A percentile compares a stretch with the other conserved stretches of the same genome.
Conservation (phyloP, 2,329 filamentous ascomycete species). For the Cladophialophora chaetospira region DNA sequence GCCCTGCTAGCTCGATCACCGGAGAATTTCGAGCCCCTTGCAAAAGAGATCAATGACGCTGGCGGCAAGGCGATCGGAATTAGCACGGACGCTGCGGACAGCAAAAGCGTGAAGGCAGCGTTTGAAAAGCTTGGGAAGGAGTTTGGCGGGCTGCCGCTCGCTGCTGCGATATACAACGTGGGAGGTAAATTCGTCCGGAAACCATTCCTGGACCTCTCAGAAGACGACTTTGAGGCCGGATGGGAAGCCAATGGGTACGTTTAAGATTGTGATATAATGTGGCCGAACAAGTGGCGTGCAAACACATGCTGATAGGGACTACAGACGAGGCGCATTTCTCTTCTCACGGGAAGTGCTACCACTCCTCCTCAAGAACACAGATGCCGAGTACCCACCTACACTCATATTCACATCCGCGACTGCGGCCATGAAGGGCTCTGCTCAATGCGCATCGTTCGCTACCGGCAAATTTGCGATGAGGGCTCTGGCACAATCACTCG, state of each 20-base stretch:
- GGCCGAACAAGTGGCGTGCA: neutral
- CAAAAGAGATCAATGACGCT: conserved; percentile 59
- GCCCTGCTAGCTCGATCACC: conserved; percentile 62
- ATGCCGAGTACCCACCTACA: conserved; percentile 66
- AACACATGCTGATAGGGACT: neutral
- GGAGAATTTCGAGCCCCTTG: conserved; percentile 57
- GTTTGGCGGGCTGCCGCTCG: conserved; percentile 49
- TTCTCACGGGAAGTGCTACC: conserved; percentile 75
- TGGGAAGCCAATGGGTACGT: conserved; percentile 54
- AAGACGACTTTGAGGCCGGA: conserved; percentile 57
- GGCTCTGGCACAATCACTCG: conserved; percentile 72
- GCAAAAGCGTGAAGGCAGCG: conserved; percentile 54
- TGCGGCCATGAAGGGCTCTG: conserved; percentile 72
- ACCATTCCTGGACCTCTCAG: conserved; percentile 62
- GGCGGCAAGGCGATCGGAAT: conserved; percentile 64
- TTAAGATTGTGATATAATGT: neutral
- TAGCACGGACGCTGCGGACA: conserved; percentile 59
- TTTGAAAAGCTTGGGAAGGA: conserved; percentile 58
- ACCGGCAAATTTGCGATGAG: conserved; percentile 78
- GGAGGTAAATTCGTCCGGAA: conserved; percentile 60
- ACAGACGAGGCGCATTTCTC: conserved; percentile 65
- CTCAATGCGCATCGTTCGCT: conserved; percentile 70
- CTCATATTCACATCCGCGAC: conserved; percentile 87
- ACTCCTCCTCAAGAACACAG: conserved; percentile 64
- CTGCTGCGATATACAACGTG: conserved; percentile 64